phyloP scores from a whole-genome alignment of 2,329 filamentous ascomycete species.

The Hypoxylon sp. region DNA sequence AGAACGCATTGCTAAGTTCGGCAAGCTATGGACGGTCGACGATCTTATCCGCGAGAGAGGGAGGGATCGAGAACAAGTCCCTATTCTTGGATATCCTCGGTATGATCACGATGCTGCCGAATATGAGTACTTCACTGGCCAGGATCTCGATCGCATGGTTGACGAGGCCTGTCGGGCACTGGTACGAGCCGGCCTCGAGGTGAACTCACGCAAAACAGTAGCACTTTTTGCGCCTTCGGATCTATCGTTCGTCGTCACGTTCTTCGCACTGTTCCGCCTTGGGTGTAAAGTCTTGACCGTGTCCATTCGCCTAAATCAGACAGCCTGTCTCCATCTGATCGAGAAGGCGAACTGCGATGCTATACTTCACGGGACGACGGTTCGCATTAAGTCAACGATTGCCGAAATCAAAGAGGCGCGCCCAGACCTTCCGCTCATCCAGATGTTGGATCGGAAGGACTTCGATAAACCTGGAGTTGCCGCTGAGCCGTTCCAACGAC shows the following conservation, averaged over 20 bases:
- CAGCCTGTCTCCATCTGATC: conserved; percentile 57
- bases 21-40: conserved; percentile 56
- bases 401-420: conserved; percentile 45
- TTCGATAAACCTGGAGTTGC: conserved; percentile 42
- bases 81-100: conserved; percentile 57
- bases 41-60: conserved; percentile 57
- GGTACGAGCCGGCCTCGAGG: conserved; percentile 50
- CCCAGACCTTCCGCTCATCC: conserved; percentile 41
- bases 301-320: conserved; percentile 57
- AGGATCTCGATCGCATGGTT: conserved; percentile 56
- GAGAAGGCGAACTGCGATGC: conserved; percentile 52
- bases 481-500: conserved; percentile 43
- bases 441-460: conserved; percentile 42
- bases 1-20: conserved; percentile 52
- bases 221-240: conserved; percentile 58
- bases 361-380: conserved; percentile 54
- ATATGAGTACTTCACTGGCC: conserved; percentile 58
- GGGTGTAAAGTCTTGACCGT: conserved; percentile 59
- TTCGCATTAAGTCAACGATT: conserved; percentile 52
- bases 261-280: conserved; percentile 59
- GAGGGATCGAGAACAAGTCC: conserved; percentile 54
- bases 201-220: conserved; percentile 51
- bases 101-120: conserved; percentile 49
- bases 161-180: conserved; percentile 53
- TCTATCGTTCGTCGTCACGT: conserved; percentile 57